A percentile compares a stretch with the other conserved stretches of the same genome.
Evolutionary conservation across 305 asterid genomes (phyloP).

Genomic region (Fraxinus sp.): DNA sequence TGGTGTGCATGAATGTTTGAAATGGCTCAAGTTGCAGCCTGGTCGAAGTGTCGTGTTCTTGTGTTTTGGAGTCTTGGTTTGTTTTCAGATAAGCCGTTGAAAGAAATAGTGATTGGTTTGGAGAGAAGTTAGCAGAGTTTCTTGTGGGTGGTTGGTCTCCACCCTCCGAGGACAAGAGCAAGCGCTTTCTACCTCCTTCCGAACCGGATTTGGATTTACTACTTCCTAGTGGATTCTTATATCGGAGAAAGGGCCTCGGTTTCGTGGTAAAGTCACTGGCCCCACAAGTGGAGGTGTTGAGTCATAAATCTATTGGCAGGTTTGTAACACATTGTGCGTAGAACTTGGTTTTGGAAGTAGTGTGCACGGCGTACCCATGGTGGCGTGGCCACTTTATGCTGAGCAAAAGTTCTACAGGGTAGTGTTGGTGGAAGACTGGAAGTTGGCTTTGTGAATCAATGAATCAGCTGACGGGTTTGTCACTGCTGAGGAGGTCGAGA

Average conservation of each 20-base stretch:
- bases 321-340: constrained; percentile 59
- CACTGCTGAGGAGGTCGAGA: constrained; percentile 36
- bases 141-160: constrained; percentile 69
- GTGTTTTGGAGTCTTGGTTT: constrained; percentile 62
- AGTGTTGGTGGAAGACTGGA: constrained; percentile 38
- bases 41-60: constrained; percentile 50
- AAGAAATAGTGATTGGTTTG: constrained; percentile 50
- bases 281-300: constrained; percentile 50
- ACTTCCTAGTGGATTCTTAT: constrained; percentile 56
- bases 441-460: constrained; percentile 38
- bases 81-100: constrained; percentile 40
- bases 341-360: constrained; percentile 46
- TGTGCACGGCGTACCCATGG: constrained; percentile 48
- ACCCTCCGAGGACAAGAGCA: constrained; percentile 39
- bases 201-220: constrained; percentile 42
- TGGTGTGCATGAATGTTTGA: constrained; percentile 35
- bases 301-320: constrained; percentile 45
- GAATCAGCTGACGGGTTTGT: constrained; percentile 28
- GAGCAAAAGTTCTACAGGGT: constrained; percentile 40
- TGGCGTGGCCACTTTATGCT: constrained; percentile 46
- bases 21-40: constrained; percentile 63
- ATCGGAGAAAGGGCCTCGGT: constrained; percentile 37
- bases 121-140: constrained; percentile 56
- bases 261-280: constrained; percentile 39
- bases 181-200: constrained; percentile 30